Evolutionary conservation across 805 yeast species (phyloP), one percentile per base, ranked within the genome.

Genomic region (Maudiozyma pseudohumilis): DNA sequence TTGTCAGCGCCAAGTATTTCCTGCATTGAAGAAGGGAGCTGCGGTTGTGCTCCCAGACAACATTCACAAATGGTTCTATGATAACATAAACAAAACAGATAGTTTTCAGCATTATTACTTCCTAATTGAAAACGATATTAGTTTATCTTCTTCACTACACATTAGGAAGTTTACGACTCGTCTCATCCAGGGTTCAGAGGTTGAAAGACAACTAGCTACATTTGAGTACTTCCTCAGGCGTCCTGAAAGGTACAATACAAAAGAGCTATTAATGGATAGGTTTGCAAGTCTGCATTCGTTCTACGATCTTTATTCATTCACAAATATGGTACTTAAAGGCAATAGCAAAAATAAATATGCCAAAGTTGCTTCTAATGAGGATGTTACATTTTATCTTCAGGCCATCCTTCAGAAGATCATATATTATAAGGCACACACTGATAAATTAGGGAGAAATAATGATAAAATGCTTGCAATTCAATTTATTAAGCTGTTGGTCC

Each of bases 41-140:
- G 47, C 47, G 2, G 36, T 51, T 9, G 33, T 40, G 17, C 29
- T 56, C 9, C 54, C 59, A 11, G 40, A 41, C 16, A 32, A 28
- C 1, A 40, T 55, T 6, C 60, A 58, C 35, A 28, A 41, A 21
- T 58, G 60, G 61, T 55, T 56, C 38, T 47, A 44, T 40, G 34
- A 42, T 2, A 42, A 48, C 26, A 10, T 52, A 13, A 31, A 46
- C 5, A 40, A 34, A 15, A 29, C 44, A 2, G 46, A 47, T 35
- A 39, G 42, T 2, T 50, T 47, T 27, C 38, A 43, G 25, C 61
- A 56, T 36, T 54, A 47, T 34, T 36, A 42, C 24, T 52, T 47
- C 25, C 39, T 57, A 15, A 48, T 59, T 9, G 42, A 52, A 31
- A 49, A 47, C 29, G 41, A 50, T 33, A 44, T 57, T 6, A 29